Base-by-base conservation (phyloP, 2,329 filamentous ascomycete genomes). In the Xylaria arbuscula region DNA sequence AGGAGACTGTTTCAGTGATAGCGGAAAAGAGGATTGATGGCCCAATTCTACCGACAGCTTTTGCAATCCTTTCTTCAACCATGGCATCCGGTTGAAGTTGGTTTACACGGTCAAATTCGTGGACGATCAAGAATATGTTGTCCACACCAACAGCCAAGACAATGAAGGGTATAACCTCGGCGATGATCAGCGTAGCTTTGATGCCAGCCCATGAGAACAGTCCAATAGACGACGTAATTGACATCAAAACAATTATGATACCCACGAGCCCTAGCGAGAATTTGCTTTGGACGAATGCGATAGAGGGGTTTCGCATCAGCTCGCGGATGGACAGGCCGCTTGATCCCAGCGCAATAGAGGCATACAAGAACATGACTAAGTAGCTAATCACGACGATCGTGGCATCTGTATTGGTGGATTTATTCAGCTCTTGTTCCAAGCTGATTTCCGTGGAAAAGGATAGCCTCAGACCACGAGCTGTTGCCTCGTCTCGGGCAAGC, bases 81-180 rank as follows among this genome's bases (percentile, higher is more conserved):
- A 92, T 87, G 70, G 94, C 92, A 76, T 98, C 94, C 0, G 94
- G 93, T 76, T 97, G 92, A 79, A 92, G 97, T 73, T 94, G 83
- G 76, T 99, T 99, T 78, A 98, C 92, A 36, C 96, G 88, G 78
- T 99, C 96, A 68, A 99, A 97, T 80, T 99, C 96, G 80, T 99
- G 96, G 0, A 99, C 96, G 67, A 99, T 97, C 64, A 99, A 84
- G 82, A 99, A 99, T 75, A 99, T 98, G 77, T 99, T 99, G 85
- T 99, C 96, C 2, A 99, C 97, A 54, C 96, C 96, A 34, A 99
- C 94, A 13, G 96, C 96, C 22, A 99, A 84, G 10, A 99, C 95
- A 72, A 99, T 90, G 80, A 99, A 99, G 0, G 96, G 96, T 72
- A 99, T 99, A 69, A 99, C 96, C 78, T 99, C 96, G 4, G 97